A percentile compares a stretch with the other conserved stretches of the same genome.
Evolutionary conservation across 2,329 filamentous ascomycete genomes (phyloP).

Genomic region (Clonostachys rhizophaga): DNA sequence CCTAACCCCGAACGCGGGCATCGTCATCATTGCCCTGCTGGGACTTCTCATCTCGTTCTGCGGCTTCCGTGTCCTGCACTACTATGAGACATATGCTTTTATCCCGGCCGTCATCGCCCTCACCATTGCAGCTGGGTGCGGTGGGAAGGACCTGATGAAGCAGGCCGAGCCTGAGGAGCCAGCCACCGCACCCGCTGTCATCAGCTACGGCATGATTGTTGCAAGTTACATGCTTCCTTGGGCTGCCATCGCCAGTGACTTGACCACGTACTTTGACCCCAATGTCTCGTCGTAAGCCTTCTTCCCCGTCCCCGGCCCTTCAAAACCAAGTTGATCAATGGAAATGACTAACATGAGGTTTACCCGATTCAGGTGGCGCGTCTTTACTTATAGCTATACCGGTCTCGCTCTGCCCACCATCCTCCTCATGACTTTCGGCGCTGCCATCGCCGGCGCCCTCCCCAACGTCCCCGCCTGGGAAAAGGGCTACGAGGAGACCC

Average conservation of each 20-base stretch:
- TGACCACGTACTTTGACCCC: constrained; percentile 57
- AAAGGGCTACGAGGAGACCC: constrained; percentile 45
- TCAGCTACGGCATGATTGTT: constrained; percentile 56
- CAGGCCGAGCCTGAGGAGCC: constrained; percentile 35
- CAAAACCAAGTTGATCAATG: neutral
- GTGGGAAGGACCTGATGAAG: constrained; percentile 40
- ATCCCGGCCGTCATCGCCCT: constrained; percentile 51
- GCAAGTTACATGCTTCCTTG: constrained; percentile 62
- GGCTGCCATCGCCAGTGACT: constrained; percentile 53
- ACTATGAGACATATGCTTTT: constrained; percentile 54
- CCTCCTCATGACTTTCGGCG: constrained; percentile 57
- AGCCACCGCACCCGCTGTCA: constrained; percentile 36
- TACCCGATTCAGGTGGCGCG: constrained; percentile 11
- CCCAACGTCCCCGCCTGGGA: constrained; percentile 47
- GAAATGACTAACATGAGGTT: constrained; percentile 10
- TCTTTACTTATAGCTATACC: constrained; percentile 52
- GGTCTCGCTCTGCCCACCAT: constrained; percentile 51
- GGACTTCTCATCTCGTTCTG: constrained; percentile 58
- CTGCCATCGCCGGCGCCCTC: constrained; percentile 58
- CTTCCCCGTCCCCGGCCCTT: neutral
- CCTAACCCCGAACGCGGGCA: constrained; percentile 50
- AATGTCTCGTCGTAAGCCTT: constrained; percentile 42
- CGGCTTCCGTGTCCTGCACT: constrained; percentile 51
- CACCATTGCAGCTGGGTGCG: constrained; percentile 48
- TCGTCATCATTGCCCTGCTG: constrained; percentile 54